phyloP scores from a whole-genome alignment of 495 filamentous ascomycete species.

The Annulohypoxylon nitens region DNA sequence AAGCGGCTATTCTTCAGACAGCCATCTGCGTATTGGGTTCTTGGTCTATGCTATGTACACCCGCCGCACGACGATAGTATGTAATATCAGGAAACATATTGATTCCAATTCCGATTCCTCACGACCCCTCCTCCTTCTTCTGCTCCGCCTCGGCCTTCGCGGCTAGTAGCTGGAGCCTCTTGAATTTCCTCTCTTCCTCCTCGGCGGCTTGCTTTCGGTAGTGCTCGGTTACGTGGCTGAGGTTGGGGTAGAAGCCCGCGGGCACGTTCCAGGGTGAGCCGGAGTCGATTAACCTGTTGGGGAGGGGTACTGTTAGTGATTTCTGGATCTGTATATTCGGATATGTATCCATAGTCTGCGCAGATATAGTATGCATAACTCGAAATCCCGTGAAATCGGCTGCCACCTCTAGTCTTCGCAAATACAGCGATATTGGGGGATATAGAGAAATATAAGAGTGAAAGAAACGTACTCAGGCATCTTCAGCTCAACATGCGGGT shows the following conservation, averaged over 20 bases:
- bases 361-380: not conserved
- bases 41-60: constrained; percentile 28
- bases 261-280: constrained; percentile 61
- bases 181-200: constrained; percentile 61
- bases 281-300: constrained; percentile 58
- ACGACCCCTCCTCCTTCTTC: not conserved
- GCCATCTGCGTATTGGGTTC: not conserved
- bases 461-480: constrained; percentile 62
- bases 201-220: constrained; percentile 61
- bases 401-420: not conserved
- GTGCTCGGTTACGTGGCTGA: constrained; percentile 62
- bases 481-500: constrained; percentile 56
- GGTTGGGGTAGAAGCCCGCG: constrained; percentile 58
- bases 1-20: not conserved
- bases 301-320: constrained; percentile 14
- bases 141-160: constrained; percentile 42
- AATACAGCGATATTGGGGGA: constrained; percentile 7
- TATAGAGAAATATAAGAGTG: not conserved
- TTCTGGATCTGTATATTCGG: not conserved
- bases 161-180: constrained; percentile 50
- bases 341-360: not conserved
- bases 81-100: not conserved
- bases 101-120: not conserved
- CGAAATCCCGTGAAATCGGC: not conserved
- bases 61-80: not conserved